phyloP scores from a whole-genome alignment of 1,284 basidiomycete species.

The Serendipita sp. region DNA sequence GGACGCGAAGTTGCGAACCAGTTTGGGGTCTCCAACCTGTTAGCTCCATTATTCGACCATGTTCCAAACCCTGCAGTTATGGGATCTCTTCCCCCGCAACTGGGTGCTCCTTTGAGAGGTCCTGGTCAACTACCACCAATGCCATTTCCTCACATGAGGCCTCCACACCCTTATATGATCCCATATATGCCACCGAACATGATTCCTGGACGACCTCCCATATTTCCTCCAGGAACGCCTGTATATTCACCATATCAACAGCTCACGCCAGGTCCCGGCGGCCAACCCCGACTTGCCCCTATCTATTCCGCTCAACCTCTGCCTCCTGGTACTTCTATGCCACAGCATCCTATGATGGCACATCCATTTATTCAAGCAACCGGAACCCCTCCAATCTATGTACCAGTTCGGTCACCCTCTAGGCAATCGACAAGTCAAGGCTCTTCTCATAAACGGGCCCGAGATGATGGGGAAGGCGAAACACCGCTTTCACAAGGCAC shows the following conservation, averaged over 20 bases:
- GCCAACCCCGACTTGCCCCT: not conserved
- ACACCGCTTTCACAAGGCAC: not conserved
- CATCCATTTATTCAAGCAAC: not conserved
- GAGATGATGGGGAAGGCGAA: not conserved
- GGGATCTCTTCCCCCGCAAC: not conserved
- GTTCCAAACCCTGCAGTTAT: slow-evolving; percentile 37
- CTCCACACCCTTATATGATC: slow-evolving; percentile 8
- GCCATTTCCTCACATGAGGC: slow-evolving; percentile 7
- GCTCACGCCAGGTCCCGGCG: not conserved
- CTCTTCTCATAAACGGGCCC: not conserved
- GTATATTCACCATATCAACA: slow-evolving; percentile 1
- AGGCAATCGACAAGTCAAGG: not conserved
- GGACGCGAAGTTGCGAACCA: slow-evolving; percentile 82
- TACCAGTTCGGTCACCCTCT: slow-evolving; percentile 12
- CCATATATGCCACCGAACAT: slow-evolving; percentile 6
- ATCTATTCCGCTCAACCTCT: not conserved
- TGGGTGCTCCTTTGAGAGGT: not conserved
- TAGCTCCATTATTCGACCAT: slow-evolving; percentile 85
- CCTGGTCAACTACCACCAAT: not conserved
- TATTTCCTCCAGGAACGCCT: slow-evolving; percentile 6
- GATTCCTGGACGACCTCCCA: slow-evolving; percentile 7
- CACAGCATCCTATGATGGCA: not conserved
- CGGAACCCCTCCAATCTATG: slow-evolving; percentile 9
- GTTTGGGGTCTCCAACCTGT: slow-evolving; percentile 72
- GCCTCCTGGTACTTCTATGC: not conserved